Evolutionary conservation across 331 rosid species (phyloP).

Genomic region (Quercus tomentella): DNA sequence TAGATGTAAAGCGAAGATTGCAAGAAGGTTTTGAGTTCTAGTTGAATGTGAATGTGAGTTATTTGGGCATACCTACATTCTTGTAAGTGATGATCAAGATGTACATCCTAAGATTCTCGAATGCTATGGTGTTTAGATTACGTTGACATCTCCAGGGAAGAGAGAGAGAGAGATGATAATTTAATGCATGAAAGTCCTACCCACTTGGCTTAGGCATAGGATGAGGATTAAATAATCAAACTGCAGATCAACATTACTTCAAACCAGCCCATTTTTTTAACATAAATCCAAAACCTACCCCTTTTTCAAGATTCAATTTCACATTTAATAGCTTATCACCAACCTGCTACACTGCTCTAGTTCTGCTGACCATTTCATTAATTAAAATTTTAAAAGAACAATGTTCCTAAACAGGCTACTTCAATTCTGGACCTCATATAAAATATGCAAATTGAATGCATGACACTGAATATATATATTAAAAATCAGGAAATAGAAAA

Average conservation of each 20-base stretch:
- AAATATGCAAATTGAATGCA: not conserved
- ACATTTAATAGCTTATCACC: not conserved
- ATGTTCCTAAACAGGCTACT: not conserved
- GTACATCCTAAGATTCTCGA: not conserved
- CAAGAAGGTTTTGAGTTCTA: too few species aligned
- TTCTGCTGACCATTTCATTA: not conserved
- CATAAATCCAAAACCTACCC: not conserved
- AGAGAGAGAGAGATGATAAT: not conserved
- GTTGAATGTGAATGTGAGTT: too few species aligned
- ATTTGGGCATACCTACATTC: too few species aligned
- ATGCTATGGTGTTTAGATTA: not conserved
- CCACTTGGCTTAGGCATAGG: not conserved
- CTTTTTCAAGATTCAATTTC: not conserved
- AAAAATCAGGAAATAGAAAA: not conserved
- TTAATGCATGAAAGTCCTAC: not conserved
- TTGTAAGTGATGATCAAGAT: too few species aligned
- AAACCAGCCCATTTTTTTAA: not conserved
- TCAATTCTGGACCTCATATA: not conserved
- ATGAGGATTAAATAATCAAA: not conserved
- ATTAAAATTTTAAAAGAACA: not conserved
- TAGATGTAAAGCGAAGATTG: too few species aligned
- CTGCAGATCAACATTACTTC: not conserved
- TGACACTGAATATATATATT: not conserved
- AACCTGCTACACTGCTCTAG: not conserved
- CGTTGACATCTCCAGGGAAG: not conserved